Evolutionary conservation across 495 filamentous ascomycete species (phyloP).

Genomic region (Polyplosphaeria fusca): DNA sequence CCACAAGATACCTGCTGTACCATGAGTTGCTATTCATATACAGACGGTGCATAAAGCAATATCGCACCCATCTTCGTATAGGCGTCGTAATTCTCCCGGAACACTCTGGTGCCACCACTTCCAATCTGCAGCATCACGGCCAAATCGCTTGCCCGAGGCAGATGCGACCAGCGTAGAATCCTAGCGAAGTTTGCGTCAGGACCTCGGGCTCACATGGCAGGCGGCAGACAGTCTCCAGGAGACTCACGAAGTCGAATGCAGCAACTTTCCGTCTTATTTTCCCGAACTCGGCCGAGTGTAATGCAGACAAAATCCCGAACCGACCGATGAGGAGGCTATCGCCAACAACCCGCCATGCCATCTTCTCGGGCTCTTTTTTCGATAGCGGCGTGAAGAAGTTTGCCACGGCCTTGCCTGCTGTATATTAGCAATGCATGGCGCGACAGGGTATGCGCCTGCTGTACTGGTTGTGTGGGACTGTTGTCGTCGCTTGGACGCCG

Average conservation of each 20-base stretch:
- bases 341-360: conserved; percentile 67
- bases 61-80: conserved; percentile 67
- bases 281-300: conserved; percentile 38
- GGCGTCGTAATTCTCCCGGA: conserved; percentile 57
- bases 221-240: no score
- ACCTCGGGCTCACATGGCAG: background rate
- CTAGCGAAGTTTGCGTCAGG: conserved; percentile 42
- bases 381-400: conserved; percentile 89
- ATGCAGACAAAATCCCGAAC: conserved; percentile 46
- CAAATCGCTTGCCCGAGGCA: conserved; percentile 75
- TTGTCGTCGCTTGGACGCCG: conserved; percentile 56
- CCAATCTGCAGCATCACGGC: conserved; percentile 73
- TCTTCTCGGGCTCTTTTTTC: conserved; percentile 75
- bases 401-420: conserved; percentile 61
- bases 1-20: conserved; percentile 71
- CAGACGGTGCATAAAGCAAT: no score
- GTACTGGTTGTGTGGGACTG: conserved; percentile 72
- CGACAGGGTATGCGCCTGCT: background rate
- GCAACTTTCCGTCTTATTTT: conserved; percentile 60
- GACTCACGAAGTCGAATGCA: conserved; percentile 81
- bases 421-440: background rate
- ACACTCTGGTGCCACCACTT: conserved; percentile 86
- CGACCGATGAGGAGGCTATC: conserved; percentile 74
- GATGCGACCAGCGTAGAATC: conserved; percentile 85
- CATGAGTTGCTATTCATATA: no score